phyloP scores from a whole-genome alignment of 2,329 filamentous ascomycete genomes.

The Xylaria sp. region DNA sequence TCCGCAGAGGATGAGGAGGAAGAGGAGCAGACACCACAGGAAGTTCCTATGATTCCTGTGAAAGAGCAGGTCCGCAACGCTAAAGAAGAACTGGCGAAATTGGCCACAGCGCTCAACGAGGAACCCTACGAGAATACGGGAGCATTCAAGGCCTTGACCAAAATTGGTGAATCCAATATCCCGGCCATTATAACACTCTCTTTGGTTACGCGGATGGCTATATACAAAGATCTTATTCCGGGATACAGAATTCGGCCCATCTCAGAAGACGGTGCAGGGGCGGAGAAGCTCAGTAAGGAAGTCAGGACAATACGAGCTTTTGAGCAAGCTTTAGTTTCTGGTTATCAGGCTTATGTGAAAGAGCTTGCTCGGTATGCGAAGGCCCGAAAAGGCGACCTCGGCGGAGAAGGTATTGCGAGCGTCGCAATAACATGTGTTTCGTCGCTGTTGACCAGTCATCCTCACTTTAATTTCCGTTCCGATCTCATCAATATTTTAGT shows the following conservation, averaged over 20 bases:
- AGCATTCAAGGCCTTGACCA: constrained; percentile 79
- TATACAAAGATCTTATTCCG: constrained; percentile 96
- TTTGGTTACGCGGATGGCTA: constrained; percentile 84
- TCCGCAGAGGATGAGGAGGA: constrained; percentile 54
- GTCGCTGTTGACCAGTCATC: constrained; percentile 80
- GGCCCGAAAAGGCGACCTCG: constrained; percentile 53
- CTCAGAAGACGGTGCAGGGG: constrained; percentile 75
- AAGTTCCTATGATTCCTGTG: constrained; percentile 72
- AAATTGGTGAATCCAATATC: constrained; percentile 76
- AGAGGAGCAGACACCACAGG: constrained; percentile 48
- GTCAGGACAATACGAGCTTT: constrained; percentile 83
- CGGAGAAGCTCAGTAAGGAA: constrained; percentile 89
- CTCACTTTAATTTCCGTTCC: constrained; percentile 95
- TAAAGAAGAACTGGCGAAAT: constrained; percentile 90
- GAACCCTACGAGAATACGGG: constrained; percentile 90
- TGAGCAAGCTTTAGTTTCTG: constrained; percentile 85
- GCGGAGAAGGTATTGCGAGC: constrained; percentile 66
- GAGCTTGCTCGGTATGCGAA: constrained; percentile 76
- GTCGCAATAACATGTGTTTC: constrained; percentile 89
- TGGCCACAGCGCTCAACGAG: constrained; percentile 85
- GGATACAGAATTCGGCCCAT: constrained; percentile 92
- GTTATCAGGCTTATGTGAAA: constrained; percentile 87
- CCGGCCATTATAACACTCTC: constrained; percentile 84
- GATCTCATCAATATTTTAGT: constrained; percentile 90
- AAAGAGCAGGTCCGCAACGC: constrained; percentile 84